Evolutionary conservation across 306 rosid species (phyloP), one percentile per base, ranked within the genome.

Genomic region (Dicorynia guianensis): DNA sequence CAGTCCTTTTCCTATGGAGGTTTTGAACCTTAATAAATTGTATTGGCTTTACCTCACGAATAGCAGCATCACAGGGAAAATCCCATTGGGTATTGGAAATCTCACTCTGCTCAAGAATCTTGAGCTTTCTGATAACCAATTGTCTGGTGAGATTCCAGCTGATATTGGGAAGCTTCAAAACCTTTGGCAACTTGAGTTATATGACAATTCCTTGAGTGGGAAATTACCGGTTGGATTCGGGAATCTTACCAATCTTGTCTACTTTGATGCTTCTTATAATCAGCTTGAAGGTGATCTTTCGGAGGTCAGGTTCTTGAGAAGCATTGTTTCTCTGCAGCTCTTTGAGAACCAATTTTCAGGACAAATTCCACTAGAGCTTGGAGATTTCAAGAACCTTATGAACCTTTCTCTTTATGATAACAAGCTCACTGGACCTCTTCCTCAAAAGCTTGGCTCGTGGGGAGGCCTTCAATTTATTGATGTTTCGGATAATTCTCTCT

Each of bases 1-100:
- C 18, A 82, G 39, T 71, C 69, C 85, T 3, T 87, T 89, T 42
- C 86, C 91, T 6, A 9, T 18, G 7, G 87, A 87, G 74, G 67
- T 85, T 33, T 38, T 79, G 4, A 80, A 83, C 79, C 87, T 87
- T 43, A 75, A 77, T 2, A 82, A 79, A 35, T 70, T 89, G 73
- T 71, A 67, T 49, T 87, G 87, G 88, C 86, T 89, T 12, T 89
- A 89, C 77, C 85, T 89, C 19, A 3, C 86, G 0, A 89, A 87
- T 63, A 87, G 78, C 66, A 82, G 87, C 61, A 66, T 87, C 18
- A 39, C 42, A 2, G 93, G 93, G 30, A 39, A 20, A 65, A 66
- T 89, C 60, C 89, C 89, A 10, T 50, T 19, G 18, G 84, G 65
- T 43, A 81, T 89, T 34, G 93, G 93, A 69, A 87, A 83, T 42